Evolutionary conservation across 371 early-diverging fungal species (phyloP).

Genomic region (Batkoa obscura): DNA sequence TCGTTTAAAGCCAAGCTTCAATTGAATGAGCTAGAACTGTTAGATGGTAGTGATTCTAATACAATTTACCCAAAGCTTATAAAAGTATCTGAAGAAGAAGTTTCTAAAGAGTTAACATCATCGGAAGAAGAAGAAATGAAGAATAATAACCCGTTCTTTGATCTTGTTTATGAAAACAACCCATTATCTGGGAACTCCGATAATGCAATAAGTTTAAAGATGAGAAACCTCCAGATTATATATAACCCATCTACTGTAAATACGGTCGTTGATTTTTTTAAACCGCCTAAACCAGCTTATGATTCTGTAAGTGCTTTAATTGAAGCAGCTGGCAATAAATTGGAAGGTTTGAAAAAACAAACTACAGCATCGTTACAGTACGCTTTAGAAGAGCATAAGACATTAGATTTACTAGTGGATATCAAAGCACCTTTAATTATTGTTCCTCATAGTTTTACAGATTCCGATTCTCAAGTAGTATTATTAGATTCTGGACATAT

Average conservation of each 20-base stretch:
- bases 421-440: constrained; percentile 93
- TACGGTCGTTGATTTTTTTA: constrained; percentile 63
- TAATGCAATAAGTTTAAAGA: constrained; percentile 56
- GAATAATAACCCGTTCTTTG: constrained; percentile 53
- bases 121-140: constrained; percentile 1
- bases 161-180: constrained; percentile 60
- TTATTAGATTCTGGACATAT: constrained; percentile 90
- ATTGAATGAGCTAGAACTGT: constrained; percentile 55
- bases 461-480: constrained; percentile 38
- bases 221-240: constrained; percentile 79
- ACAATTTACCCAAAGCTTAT: constrained; percentile 67
- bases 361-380: constrained; percentile 71
- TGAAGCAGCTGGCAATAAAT: constrained; percentile 69
- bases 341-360: constrained; percentile 78
- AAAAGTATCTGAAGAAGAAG: constrained; percentile 41
- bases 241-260: constrained; percentile 65
- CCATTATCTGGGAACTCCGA: constrained; percentile 79
- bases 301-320: constrained; percentile 52
- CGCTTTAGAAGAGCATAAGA: constrained; percentile 76
- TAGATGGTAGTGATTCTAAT: constrained; percentile 55
- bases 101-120: not conserved
- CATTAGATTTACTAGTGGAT: constrained; percentile 77
- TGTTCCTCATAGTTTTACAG: constrained; percentile 60
- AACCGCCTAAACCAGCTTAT: constrained; percentile 55
- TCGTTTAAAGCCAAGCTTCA: constrained; percentile 48